Percentiles rank a stretch among this genome's conserved stretches.
These are phyloP conservation scores for Inonotus obliquus DNA, from an alignment of 1,284 basidiomycete genomes.

Conservation along the genomic window DNA sequence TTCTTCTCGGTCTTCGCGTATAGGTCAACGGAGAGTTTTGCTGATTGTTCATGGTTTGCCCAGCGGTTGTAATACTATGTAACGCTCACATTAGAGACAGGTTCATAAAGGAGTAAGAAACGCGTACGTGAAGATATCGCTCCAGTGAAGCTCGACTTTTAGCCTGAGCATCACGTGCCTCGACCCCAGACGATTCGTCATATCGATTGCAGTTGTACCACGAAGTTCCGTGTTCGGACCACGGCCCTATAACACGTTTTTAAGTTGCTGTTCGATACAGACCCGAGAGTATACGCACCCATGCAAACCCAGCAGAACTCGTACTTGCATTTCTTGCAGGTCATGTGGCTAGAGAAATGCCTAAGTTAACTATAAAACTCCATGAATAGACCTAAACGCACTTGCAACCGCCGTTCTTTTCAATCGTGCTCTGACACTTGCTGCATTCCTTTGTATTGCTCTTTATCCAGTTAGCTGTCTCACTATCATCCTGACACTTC, in stretches of 20 bases:
- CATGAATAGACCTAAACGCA: conserved; percentile 39
- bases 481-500: conserved; percentile 96
- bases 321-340: conserved; percentile 98
- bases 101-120: not conserved
- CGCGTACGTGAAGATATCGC: conserved; percentile 92
- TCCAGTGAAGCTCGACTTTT: conserved; percentile 86
- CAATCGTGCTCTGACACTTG: conserved; percentile 94
- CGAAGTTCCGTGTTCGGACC: conserved; percentile 95
- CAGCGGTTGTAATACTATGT: conserved; percentile 93
- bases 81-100: conserved; percentile 1
- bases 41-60: conserved; percentile 98
- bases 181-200: conserved; percentile 88
- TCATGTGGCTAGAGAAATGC: conserved; percentile 76
- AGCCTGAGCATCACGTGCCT: conserved; percentile 88
- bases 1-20: conserved; percentile 97
- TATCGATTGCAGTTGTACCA: conserved; percentile 99
- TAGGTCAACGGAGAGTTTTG: conserved; percentile 89
- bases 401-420: conserved; percentile 99
- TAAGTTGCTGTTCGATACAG: not conserved
- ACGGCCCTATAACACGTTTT: conserved; percentile 66
- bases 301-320: conserved; percentile 84
- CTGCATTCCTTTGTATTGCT: conserved; percentile 98
- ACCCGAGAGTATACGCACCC: conserved; percentile 38
- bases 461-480: conserved; percentile 99
- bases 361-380: not conserved